Evolutionary conservation across 805 yeast genomes (phyloP).

Genomic region (Saccharomycopsis selenospora): DNA sequence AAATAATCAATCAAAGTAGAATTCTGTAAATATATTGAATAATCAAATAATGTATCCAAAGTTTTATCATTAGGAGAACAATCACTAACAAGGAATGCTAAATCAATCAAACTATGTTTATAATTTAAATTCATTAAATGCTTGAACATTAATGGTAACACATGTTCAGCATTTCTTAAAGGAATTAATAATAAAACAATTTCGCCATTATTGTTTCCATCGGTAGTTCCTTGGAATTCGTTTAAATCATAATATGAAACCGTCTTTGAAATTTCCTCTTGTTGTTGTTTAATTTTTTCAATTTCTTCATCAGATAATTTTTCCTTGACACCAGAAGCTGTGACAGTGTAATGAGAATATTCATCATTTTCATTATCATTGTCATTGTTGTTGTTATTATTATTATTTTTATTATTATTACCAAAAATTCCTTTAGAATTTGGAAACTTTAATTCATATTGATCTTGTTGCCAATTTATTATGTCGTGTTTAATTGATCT

Average conservation of each 20-base stretch:
- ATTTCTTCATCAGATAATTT: constrained; percentile 5
- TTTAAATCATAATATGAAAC: constrained; percentile 59
- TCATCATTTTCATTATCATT: constrained; percentile 3
- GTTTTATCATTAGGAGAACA: constrained; percentile 64
- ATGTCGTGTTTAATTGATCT: constrained; percentile 9
- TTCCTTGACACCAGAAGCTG: constrained; percentile 3
- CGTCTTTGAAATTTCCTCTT: constrained; percentile 36
- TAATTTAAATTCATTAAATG: constrained; percentile 82
- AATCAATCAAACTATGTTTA: constrained; percentile 71
- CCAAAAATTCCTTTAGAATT: constrained; percentile 16
- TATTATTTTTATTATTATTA: neutral
- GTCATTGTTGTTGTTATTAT: no score
- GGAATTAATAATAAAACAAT: constrained; percentile 68
- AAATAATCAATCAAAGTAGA: constrained; percentile 52
- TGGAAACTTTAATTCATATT: constrained; percentile 17
- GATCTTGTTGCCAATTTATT: constrained; percentile 20
- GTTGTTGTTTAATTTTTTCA: constrained; percentile 27
- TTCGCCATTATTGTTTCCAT: constrained; percentile 48
- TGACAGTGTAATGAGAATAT: constrained; percentile 12
- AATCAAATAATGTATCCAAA: constrained; percentile 55
- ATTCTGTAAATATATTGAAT: constrained; percentile 60
- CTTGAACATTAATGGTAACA: constrained; percentile 74
- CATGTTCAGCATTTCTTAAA: constrained; percentile 68
- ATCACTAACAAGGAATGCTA: constrained; percentile 75
- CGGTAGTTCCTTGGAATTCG: constrained; percentile 45